Base-by-base conservation (phyloP, 1,284 basidiomycete species). In the Neolentinus lepideus region DNA sequence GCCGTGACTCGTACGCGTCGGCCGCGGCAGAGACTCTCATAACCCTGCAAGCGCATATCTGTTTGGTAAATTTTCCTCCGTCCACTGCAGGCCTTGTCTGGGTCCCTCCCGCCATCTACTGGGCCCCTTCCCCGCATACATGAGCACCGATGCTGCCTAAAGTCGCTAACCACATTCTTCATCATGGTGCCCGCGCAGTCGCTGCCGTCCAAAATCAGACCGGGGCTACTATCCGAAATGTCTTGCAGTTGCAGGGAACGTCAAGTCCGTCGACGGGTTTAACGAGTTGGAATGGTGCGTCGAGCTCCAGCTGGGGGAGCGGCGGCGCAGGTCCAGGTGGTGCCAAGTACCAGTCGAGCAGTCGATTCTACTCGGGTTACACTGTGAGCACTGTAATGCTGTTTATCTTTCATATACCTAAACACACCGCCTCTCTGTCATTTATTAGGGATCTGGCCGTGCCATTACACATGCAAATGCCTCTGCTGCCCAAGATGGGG, bases 101-200 rank as follows among this genome's bases (percentile, higher is more conserved):
- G 38, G 38, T 43, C 38, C 38, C 38, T n/a, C 19, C 38, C 38
- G 19, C 16, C 19, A 43, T 43, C 38, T 43, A 21, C 19, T 21
- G 38, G 38, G 19, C 38, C 38, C 38, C 16, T 21, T 43, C 16
- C 16, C 33, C 16, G 33, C 33, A 35, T 35, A 35, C 38, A 43
- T 43, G 38, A 50, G 12, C n/a, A 50, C 48, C 61, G 54, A 92
- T 92, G 89, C 72, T 92, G 64, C 88, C 90, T 54, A 90, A 90
- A 70, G 84, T 88, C 69, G 85, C 87, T 24, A 85, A 83, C 29
- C 82, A 85, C 54, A 75, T 92, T 55, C 72, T 91, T 31, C 81
- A 90, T 60, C 83, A 85, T 61, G 88, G 85, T 0, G 78, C 83
- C 25, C 83, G 88, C 64, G 88, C 85, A 16, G 88, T 84, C 53